Evolutionary conservation across 2,329 filamentous ascomycete genomes (phyloP), one percentile per base, ranked within the genome.

Genomic region (Lachnellula willkommii): DNA sequence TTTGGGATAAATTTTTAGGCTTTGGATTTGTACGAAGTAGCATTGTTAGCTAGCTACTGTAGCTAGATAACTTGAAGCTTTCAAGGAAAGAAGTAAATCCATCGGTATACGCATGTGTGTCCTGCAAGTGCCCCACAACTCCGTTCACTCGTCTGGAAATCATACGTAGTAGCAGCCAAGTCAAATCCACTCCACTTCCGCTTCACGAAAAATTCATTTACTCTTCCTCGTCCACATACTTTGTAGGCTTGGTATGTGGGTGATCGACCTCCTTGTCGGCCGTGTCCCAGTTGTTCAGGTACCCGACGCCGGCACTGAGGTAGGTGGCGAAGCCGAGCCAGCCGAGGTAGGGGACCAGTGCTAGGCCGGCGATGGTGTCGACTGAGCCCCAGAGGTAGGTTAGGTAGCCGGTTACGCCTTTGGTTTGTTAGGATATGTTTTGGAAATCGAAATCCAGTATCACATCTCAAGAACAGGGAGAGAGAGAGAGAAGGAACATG

Each of bases 301-400:
- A 76, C 1, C 87, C 85, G 2, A 84, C 79, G 0, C 84, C 84
- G 1, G 82, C 83, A 66, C 84, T 90, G 52, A 97, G 76, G 69
- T 96, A 97, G 0, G 88, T 90, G 35, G 91, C 92, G 69, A 95
- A 96, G 52, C 84, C 77, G 64, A 96, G 74, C 93, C 93, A 97
- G 15, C 77, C 88, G 26, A 95, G 74, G 69, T 96, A 97, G 0
- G 92, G 93, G 24, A 82, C 80, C 72, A 95, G 79, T 62, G 84
- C 78, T 82, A 83, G 92, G 15, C 84, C 88, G 20, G 90, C 84
- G 7, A 84, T 78, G 20, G 77, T 71, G 70, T 96, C 92, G 47
- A 93, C 80, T 60, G 83, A 77, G 58, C 83, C 83, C 85, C 90
- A 96, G 56, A 88, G 74, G 66, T 87, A 88, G 14, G 88, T 80